Conservation (phyloP, 2,329 filamentous ascomycete genomes). For the Sporothrix variecibatus region DNA sequence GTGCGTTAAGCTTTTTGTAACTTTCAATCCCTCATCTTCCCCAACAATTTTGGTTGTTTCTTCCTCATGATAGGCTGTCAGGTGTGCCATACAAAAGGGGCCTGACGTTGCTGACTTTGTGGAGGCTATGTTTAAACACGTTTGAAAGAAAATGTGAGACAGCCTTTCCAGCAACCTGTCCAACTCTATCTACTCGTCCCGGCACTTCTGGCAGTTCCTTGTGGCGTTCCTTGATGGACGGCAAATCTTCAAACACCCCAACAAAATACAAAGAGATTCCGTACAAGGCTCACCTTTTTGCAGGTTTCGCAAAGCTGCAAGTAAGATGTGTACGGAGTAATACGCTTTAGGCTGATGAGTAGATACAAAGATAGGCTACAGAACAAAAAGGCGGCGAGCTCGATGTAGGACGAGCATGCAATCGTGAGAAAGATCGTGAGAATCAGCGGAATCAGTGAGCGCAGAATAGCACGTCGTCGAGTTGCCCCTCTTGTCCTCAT, state of each 20-base stretch:
- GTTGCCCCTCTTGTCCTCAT: background rate
- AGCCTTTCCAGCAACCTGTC: background rate
- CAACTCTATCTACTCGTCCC: too few species aligned
- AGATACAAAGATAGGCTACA: background rate
- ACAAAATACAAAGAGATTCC: background rate
- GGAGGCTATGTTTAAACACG: background rate
- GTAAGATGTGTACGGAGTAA: background rate
- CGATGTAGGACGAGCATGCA: background rate
- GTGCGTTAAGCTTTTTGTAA: background rate
- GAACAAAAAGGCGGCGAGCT: background rate
- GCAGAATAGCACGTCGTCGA: background rate
- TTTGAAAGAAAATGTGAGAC: background rate
- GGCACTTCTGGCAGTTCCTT: background rate
- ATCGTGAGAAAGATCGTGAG: background rate
- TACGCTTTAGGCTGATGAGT: background rate
- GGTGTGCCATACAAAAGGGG: background rate
- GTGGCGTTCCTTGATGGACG: background rate
- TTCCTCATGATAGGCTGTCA: slow-evolving; percentile 3
- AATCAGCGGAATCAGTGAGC: background rate
- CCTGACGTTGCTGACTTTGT: background rate
- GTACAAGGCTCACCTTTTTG: background rate
- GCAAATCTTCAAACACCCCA: background rate
- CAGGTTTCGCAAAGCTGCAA: background rate
- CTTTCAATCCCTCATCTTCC: background rate
- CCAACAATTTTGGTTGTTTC: slow-evolving; percentile 12